phyloP scores from a whole-genome alignment of 176 grass and related monocot genomes.

The Aegilops tauschii region DNA sequence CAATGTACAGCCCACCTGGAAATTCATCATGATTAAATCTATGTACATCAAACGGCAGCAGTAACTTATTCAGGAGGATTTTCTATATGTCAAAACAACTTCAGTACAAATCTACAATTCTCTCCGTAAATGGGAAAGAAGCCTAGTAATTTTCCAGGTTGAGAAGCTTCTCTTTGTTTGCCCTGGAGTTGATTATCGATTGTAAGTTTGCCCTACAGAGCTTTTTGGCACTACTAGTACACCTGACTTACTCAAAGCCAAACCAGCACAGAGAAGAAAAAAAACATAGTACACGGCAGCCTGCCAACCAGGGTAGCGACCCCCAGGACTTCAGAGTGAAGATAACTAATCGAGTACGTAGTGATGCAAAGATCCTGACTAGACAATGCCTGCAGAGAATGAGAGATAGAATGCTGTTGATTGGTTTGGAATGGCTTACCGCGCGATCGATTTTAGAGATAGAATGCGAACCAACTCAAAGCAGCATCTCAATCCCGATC shows the following conservation, averaged over 20 bases:
- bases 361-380: no score
- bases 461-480: no score
- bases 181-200: not conserved
- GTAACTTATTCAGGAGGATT: not conserved
- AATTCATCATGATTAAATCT: not conserved
- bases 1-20: not conserved
- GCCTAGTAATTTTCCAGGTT: not conserved
- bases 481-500: no score
- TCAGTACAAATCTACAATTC: not conserved
- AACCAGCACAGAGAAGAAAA: not conserved
- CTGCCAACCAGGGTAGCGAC: not conserved
- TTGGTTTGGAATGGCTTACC: no score
- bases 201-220: not conserved
- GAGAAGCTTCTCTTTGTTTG: not conserved
- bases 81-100: not conserved
- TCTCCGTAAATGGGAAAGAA: not conserved
- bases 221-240: not conserved
- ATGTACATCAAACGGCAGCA: not conserved
- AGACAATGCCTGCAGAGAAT: no score
- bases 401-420: no score
- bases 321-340: not conserved
- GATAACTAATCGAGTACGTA: not conserved
- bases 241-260: not conserved
- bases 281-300: not conserved
- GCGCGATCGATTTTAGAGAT: no score